A percentile compares a stretch with the other conserved stretches of the same genome.
phyloP scores from a whole-genome alignment of 1,139 yeast species.

The Debaryomyces subglobosus region DNA sequence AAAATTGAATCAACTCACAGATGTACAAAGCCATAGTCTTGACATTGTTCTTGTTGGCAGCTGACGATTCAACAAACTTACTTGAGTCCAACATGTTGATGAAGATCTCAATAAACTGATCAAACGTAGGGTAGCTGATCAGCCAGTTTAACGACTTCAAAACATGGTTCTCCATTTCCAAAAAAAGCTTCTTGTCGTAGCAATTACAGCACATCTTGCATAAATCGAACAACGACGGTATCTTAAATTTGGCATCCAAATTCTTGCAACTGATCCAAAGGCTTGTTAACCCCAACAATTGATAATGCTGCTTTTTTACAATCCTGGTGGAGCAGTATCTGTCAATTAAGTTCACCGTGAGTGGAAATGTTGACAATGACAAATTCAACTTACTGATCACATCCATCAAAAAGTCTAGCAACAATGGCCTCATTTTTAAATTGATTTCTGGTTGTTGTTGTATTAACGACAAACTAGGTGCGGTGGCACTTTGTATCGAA shows the following conservation, averaged over 20 bases:
- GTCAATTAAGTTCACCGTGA: constrained; percentile 57
- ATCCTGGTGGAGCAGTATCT: constrained; percentile 52
- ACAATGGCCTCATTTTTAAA: constrained; percentile 51
- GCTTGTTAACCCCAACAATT: constrained; percentile 68
- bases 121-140: constrained; percentile 60
- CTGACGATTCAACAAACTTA: constrained; percentile 26
- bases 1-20: constrained; percentile 68
- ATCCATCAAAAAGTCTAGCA: constrained; percentile 57
- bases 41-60: constrained; percentile 43
- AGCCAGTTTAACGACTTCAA: constrained; percentile 62
- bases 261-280: constrained; percentile 77
- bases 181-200: constrained; percentile 59
- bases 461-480: constrained; percentile 44
- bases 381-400: constrained; percentile 52
- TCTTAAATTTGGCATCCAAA: constrained; percentile 67
- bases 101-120: constrained; percentile 60
- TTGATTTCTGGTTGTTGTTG: constrained; percentile 57
- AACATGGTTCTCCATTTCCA: constrained; percentile 70
- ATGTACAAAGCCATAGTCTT: constrained; percentile 60
- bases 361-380: constrained; percentile 55
- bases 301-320: constrained; percentile 61
- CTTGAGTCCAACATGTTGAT: constrained; percentile 31
- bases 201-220: constrained; percentile 66
- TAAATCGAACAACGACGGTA: constrained; percentile 59
- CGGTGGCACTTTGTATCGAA: constrained; percentile 33